Evolutionary conservation across 352 stramenopile genomes (phyloP).

Genomic region (Phytophthora ohioensis): DNA sequence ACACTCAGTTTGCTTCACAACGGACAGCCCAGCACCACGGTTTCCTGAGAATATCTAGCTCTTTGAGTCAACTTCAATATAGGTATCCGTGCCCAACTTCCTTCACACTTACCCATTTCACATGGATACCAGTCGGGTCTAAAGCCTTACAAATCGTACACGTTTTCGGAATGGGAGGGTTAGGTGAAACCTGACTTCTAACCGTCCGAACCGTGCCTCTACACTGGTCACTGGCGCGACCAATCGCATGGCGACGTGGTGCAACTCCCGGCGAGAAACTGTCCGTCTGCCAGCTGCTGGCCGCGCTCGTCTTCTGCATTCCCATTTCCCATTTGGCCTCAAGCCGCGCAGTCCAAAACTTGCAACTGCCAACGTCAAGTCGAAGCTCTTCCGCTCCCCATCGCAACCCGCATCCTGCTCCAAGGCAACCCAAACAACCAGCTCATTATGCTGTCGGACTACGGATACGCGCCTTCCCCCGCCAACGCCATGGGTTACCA

Average conservation of each 20-base stretch:
- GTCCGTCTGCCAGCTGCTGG: slow-evolving; percentile 24
- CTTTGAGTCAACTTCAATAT: too few species aligned
- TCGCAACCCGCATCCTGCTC: slow-evolving; percentile 10
- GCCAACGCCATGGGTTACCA: slow-evolving; percentile 43
- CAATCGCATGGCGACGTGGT: slow-evolving; percentile 6
- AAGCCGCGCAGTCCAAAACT: not conserved
- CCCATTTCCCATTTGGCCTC: slow-evolving; percentile 48
- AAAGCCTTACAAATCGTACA: not conserved
- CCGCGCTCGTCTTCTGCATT: slow-evolving; percentile 22
- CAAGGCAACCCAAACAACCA: not conserved
- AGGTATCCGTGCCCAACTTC: too few species aligned
- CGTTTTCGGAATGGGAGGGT: not conserved
- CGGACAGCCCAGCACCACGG: too few species aligned
- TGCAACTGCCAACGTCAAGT: not conserved
- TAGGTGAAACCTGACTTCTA: slow-evolving; percentile 22
- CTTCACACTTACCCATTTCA: too few species aligned
- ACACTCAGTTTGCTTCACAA: too few species aligned
- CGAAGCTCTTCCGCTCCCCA: slow-evolving; percentile 18
- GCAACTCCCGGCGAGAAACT: slow-evolving; percentile 16
- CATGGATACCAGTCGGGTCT: too few species aligned
- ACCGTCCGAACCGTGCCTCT: slow-evolving; percentile 25
- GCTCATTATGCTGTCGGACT: slow-evolving; percentile 52
- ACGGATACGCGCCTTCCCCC: slow-evolving; percentile 53
- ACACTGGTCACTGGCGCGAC: slow-evolving; percentile 18
- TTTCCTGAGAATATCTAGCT: too few species aligned